Percentiles rank a stretch among this genome's conserved stretches.
phyloP scores from a whole-genome alignment of 345 rosid species.

The Syzygium oleosum region DNA sequence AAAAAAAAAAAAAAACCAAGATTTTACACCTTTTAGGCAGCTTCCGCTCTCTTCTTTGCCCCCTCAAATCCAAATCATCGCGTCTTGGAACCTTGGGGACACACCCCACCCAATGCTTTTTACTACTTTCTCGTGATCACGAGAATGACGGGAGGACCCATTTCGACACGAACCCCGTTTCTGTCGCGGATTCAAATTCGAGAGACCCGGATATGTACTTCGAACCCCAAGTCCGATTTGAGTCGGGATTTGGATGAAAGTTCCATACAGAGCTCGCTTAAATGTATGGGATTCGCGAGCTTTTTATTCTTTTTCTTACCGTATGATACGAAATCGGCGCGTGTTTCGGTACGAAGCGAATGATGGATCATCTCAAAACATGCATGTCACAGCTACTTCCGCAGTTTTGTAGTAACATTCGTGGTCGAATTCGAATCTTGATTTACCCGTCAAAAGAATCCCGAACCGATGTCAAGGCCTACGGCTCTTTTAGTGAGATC shows the following conservation, averaged over 20 bases:
- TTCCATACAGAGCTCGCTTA: not conserved
- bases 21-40: not conserved
- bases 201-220: too few species aligned
- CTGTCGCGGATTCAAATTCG: not conserved
- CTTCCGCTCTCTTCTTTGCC: not conserved
- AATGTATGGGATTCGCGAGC: fast-evolving
- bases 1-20: not conserved
- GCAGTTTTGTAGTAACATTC: not conserved
- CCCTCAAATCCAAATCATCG: not conserved
- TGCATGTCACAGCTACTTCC: not conserved
- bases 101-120: not conserved
- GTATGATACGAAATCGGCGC: fast-evolving
- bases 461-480: not conserved
- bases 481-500: not conserved
- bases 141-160: not conserved
- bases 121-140: not conserved
- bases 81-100: not conserved
- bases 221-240: too few species aligned
- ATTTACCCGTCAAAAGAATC: not conserved
- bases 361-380: fast-evolving
- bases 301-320: fast-evolving
- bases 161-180: not conserved
- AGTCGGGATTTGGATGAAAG: fast-evolving
- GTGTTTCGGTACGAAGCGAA: fast-evolving
- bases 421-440: not conserved